Percentiles rank a stretch among this genome's conserved stretches.
These are phyloP conservation scores for Termitomyces sp. DNA, from an alignment of 768 basidiomycete species.

Conservation along the genomic window DNA sequence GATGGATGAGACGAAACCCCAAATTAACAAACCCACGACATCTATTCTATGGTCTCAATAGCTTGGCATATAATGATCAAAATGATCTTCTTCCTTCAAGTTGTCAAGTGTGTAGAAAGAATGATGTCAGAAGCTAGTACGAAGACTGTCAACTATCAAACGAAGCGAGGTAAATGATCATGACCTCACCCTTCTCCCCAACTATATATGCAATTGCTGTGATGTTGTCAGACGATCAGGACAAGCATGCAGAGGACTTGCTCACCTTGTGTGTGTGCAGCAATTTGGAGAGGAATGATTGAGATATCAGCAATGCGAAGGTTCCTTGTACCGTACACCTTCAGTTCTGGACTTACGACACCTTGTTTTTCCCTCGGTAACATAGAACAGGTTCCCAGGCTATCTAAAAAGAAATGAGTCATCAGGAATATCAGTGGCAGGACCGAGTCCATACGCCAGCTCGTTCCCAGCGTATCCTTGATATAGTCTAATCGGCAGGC, in stretches of 20 bases:
- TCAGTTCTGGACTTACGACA: conserved; percentile 44
- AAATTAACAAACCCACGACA: background rate
- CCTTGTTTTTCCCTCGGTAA: conserved; percentile 44
- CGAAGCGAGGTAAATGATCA: background rate
- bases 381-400: conserved; percentile 47
- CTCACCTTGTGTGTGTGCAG: conserved; percentile 40
- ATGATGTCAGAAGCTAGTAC: conserved; percentile 1
- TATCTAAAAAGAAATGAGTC: conserved; percentile 25
- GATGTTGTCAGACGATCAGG: background rate
- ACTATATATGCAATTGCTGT: conserved; percentile 40
- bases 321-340: conserved; percentile 55
- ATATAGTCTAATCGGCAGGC: conserved; percentile 14
- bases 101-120: background rate
- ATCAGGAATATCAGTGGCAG: background rate
- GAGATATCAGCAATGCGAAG: conserved; percentile 53
- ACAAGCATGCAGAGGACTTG: background rate
- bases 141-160: background rate
- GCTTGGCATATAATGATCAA: background rate
- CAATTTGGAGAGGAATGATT: conserved; percentile 45
- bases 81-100: background rate
- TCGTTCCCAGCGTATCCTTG: conserved; percentile 1
- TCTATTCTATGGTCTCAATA: background rate
- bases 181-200: conserved; percentile 37
- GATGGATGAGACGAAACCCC: background rate
- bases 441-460: conserved; percentile 7